phyloP scores from a whole-genome alignment of 768 basidiomycete species.

The Mycena vitilis region DNA sequence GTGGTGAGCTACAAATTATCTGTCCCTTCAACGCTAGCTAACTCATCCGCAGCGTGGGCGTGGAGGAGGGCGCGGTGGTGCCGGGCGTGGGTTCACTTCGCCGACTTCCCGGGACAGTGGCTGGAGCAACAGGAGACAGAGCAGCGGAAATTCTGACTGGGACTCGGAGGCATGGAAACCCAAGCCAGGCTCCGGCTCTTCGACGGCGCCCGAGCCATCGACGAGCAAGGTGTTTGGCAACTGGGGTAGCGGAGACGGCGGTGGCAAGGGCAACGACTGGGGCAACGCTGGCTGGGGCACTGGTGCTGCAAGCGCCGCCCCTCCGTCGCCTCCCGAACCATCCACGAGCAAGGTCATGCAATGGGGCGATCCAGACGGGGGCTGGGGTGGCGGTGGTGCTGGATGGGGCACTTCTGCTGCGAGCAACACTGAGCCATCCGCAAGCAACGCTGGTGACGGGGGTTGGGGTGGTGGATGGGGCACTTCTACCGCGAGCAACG shows the following conservation, averaged over 20 bases:
- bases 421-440: no score
- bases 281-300: no score
- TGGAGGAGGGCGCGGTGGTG: conserved; percentile 15
- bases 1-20: no score
- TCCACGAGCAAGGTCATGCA: conserved; percentile 10
- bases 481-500: no score
- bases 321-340: conserved; percentile 14
- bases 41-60: not conserved
- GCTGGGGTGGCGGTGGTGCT: no score
- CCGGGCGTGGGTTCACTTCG: not conserved
- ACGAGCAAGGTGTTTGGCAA: no score
- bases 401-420: no score
- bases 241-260: no score
- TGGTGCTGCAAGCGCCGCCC: conserved; percentile 7
- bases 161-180: conserved; percentile 22
- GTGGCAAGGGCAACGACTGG: no score
- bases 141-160: conserved; percentile 17
- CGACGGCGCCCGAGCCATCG: no score
- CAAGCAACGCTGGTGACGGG: not conserved
- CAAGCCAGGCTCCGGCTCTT: not conserved
- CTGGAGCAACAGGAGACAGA: conserved; percentile 11
- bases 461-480: no score
- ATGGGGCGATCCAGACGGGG: conserved; percentile 4
- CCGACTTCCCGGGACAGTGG: conserved; percentile 23
- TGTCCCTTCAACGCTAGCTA: no score